Percentiles rank a stretch among this genome's conserved stretches.
These are phyloP conservation scores for Silene coronaria DNA, from an alignment of 179 eudicot genomes.

Conservation along the genomic window DNA sequence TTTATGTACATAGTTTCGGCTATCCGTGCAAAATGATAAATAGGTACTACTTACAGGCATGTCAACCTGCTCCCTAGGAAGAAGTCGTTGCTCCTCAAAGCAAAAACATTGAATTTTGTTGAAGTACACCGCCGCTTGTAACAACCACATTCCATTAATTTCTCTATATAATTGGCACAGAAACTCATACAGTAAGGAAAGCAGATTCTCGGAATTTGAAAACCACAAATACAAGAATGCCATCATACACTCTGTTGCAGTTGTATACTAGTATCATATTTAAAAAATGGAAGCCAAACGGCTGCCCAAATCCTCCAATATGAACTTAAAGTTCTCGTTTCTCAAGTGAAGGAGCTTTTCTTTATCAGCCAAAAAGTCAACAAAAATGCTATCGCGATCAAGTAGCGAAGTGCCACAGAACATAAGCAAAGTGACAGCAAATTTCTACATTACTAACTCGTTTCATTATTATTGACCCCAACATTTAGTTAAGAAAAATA, in stretches of 20 bases:
- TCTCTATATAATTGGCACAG: background rate
- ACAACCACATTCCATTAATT: slow-evolving; percentile 10
- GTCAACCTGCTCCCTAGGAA: slow-evolving; percentile 97
- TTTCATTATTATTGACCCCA: background rate
- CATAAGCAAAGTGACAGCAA: background rate
- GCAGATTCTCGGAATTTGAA: background rate
- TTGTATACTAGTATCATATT: background rate
- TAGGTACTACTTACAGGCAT: slow-evolving; percentile 67
- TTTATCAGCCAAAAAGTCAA: background rate
- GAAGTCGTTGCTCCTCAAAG: slow-evolving; percentile 91
- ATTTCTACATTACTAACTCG: background rate
- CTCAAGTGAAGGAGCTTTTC: background rate
- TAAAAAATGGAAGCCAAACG: background rate
- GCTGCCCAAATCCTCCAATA: background rate
- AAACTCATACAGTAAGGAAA: background rate
- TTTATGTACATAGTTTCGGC: no score
- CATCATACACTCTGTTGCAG: background rate
- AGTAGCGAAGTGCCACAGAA: background rate
- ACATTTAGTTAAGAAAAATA: background rate
- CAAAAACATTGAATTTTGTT: slow-evolving; percentile 96
- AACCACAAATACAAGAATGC: background rate
- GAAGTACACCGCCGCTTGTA: slow-evolving; percentile 90
- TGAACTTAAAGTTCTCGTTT: background rate
- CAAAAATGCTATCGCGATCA: background rate
- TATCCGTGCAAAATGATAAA: background rate